phyloP scores from a whole-genome alignment of 2,329 filamentous ascomycete species.

The Paecilomyces sp. region DNA sequence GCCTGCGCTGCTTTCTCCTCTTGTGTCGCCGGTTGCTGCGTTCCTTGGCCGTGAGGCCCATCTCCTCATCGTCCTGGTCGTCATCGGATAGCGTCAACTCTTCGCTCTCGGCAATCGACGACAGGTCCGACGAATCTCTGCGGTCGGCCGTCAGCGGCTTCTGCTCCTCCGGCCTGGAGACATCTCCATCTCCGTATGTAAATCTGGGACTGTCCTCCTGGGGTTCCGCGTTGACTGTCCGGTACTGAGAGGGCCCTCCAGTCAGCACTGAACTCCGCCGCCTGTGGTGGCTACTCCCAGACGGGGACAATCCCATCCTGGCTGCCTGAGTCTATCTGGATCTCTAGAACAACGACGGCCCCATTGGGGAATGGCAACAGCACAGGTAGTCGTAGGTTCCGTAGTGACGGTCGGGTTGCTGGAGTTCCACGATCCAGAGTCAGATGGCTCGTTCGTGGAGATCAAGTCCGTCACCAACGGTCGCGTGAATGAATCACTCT shows the following conservation, averaged over 20 bases:
- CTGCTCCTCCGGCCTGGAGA: conserved; percentile 25
- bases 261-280: conserved; percentile 31
- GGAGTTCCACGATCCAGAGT: background rate
- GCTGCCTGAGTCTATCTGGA: background rate
- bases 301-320: conserved; percentile 27
- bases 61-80: conserved; percentile 81
- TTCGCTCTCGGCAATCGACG: conserved; percentile 38
- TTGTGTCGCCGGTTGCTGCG: conserved; percentile 57
- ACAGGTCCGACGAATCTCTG: conserved; percentile 32
- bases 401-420: background rate
- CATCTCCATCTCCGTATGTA: conserved; percentile 13
- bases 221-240: conserved; percentile 27
- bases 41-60: conserved; percentile 70
- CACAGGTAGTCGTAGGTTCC: background rate
- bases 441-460: background rate
- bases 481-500: background rate
- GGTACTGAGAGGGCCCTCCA: conserved; percentile 46
- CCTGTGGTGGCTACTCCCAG: conserved; percentile 26
- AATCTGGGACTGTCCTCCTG: conserved; percentile 22
- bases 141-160: conserved; percentile 26
- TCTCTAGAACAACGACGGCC: background rate
- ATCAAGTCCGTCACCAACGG: background rate
- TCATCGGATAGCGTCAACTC: conserved; percentile 62
- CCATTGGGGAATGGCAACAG: background rate
- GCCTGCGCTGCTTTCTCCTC: conserved; percentile 60